Conservation (phyloP, 2,329 filamentous ascomycete genomes). For the Coniosporium tulheliwenetii region DNA sequence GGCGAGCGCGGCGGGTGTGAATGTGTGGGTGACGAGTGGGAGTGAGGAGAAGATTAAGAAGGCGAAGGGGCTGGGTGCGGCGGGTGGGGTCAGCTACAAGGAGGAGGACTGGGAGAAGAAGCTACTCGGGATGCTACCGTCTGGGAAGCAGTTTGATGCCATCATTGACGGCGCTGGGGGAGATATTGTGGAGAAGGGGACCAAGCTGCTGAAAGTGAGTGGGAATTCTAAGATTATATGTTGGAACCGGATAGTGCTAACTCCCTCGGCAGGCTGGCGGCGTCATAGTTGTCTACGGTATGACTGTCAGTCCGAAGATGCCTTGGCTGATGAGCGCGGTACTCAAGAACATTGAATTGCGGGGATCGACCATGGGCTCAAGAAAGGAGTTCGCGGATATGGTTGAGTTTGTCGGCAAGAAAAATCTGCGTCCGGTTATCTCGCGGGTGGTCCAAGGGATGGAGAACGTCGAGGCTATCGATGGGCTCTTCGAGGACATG, state of each 20-base stretch:
- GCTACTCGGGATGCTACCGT: slow-evolving; percentile 44
- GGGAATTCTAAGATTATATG: background rate
- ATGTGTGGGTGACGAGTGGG: slow-evolving; percentile 70
- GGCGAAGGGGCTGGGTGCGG: slow-evolving; percentile 58
- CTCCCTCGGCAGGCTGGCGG: slow-evolving; percentile 44
- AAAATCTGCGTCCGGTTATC: slow-evolving; percentile 62
- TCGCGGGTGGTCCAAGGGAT: slow-evolving; percentile 59
- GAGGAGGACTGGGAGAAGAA: slow-evolving; percentile 69
- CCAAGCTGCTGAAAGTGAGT: slow-evolving; percentile 49
- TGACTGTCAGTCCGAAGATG: slow-evolving; percentile 79
- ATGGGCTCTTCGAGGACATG: slow-evolving; percentile 77
- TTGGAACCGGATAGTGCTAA: slow-evolving; percentile 2
- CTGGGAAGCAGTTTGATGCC: slow-evolving; percentile 57
- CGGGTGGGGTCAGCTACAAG: slow-evolving; percentile 71
- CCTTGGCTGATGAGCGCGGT: slow-evolving; percentile 73
- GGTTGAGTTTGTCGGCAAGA: slow-evolving; percentile 62
- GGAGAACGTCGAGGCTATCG: slow-evolving; percentile 55
- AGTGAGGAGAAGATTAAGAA: slow-evolving; percentile 59
- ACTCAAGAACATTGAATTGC: slow-evolving; percentile 74
- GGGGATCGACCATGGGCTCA: slow-evolving; percentile 82
- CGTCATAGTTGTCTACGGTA: slow-evolving; percentile 75
- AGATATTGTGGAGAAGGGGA: slow-evolving; percentile 56
- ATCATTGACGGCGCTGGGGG: slow-evolving; percentile 87
- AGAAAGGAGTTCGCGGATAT: slow-evolving; percentile 81
- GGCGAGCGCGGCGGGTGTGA: slow-evolving; percentile 55